Evolutionary conservation across 129 eudicot species (phyloP).

Genomic region (sunflower (Helianthus annuus)): DNA sequence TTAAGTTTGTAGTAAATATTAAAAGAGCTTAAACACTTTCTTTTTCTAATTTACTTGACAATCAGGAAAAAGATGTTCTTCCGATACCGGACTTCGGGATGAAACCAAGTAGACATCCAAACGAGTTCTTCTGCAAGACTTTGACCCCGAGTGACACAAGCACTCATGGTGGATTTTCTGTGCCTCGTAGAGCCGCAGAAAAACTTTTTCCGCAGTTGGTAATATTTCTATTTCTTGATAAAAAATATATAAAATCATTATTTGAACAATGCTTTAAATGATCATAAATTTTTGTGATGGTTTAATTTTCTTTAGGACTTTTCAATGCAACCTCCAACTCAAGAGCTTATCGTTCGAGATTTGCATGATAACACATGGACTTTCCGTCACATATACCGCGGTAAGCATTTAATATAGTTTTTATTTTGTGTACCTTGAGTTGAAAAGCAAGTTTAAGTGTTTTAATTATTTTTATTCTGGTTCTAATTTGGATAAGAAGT

Average conservation of each 20-base stretch:
- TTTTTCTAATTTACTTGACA: not conserved
- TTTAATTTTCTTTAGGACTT: conserved; percentile 55
- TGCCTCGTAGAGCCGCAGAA: conserved; percentile 98
- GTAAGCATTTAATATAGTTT: conserved; percentile 36
- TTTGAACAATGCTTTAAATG: not conserved
- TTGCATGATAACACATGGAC: conserved; percentile 99
- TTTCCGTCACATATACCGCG: conserved; percentile 97
- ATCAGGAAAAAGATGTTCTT: conserved; percentile 92
- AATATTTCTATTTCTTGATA: conserved; percentile 5
- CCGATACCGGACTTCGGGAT: conserved; percentile 88
- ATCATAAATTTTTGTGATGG: not conserved
- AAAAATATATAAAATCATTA: not conserved
- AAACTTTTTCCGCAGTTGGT: conserved; percentile 98
- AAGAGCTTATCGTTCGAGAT: conserved; percentile 96
- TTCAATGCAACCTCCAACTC: conserved; percentile 98
- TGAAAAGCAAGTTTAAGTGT: not conserved
- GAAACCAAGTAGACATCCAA: conserved; percentile 84
- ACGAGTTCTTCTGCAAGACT: conserved; percentile 96
- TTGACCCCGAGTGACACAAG: conserved; percentile 98
- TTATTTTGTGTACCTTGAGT: not conserved
- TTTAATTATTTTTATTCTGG: not conserved
- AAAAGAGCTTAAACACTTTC: not conserved
- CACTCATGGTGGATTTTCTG: conserved; percentile 99
- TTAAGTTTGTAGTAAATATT: too few relatives aligned
- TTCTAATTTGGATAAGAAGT: not conserved